A percentile compares a stretch with the other conserved stretches of the same genome.
These are phyloP conservation scores for Abortiporus biennis DNA, from an alignment of 1,284 basidiomycete genomes.

Conservation along the genomic window DNA sequence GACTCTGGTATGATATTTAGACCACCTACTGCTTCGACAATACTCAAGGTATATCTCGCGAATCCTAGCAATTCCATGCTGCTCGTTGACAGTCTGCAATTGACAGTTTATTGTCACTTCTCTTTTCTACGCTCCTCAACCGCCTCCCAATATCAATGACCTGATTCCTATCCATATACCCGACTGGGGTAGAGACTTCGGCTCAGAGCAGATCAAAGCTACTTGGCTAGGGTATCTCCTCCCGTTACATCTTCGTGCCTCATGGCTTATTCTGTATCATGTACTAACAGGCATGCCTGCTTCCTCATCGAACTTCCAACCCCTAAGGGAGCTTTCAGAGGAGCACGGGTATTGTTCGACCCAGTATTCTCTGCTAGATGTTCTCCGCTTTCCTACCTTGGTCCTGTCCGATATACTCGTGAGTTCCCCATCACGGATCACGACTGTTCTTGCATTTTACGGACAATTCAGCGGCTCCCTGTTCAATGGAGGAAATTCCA, in stretches of 20 bases:
- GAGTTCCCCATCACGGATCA: slow-evolving; percentile 7
- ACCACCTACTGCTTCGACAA: too few relatives aligned
- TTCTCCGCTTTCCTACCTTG: slow-evolving; percentile 46
- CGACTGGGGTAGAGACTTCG: slow-evolving; percentile 18
- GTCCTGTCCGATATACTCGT: slow-evolving; percentile 56
- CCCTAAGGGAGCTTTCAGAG: slow-evolving; percentile 32
- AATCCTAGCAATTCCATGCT: too few relatives aligned
- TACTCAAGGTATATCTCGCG: too few relatives aligned
- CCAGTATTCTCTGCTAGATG: slow-evolving; percentile 65
- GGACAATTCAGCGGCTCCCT: slow-evolving; percentile 40
- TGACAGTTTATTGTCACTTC: too few relatives aligned
- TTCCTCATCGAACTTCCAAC: slow-evolving; percentile 65
- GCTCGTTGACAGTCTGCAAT: too few relatives aligned
- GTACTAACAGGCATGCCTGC: slow-evolving; percentile 46
- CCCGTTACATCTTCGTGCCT: too few relatives aligned
- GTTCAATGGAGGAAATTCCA: slow-evolving; percentile 53
- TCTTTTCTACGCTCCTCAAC: too few relatives aligned
- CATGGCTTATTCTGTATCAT: neutral
- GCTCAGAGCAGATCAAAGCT: slow-evolving; percentile 39
- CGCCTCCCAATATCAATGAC: slow-evolving; percentile 16
- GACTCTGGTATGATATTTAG: neutral
- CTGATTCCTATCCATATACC: slow-evolving; percentile 19
- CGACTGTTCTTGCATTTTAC: neutral
- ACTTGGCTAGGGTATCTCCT: slow-evolving; percentile 54
- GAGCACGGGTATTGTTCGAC: slow-evolving; percentile 65